These are phyloP conservation scores for Vigna mungo DNA, from an alignment of 306 rosid species.

Conservation along the genomic window DNA sequence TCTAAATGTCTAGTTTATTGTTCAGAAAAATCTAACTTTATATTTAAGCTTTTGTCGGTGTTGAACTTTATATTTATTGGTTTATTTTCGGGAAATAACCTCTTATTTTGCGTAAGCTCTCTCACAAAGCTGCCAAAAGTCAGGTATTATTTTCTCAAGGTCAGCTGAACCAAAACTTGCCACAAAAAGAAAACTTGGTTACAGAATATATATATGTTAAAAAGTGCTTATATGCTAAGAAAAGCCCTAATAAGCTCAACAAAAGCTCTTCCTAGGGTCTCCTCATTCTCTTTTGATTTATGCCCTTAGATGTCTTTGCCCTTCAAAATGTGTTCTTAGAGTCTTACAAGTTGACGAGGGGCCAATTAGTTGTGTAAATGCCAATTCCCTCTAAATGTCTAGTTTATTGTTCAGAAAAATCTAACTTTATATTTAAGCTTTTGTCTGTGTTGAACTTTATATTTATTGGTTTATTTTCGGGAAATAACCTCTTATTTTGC, in stretches of 20 bases:
- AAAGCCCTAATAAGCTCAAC: neutral
- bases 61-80: neutral
- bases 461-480: neutral
- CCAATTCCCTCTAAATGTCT: neutral
- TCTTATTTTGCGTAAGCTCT: neutral
- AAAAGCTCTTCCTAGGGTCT: neutral
- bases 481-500: neutral
- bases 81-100: neutral
- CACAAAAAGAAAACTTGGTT: no score
- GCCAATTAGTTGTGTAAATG: neutral
- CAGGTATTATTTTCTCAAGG: neutral
- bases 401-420: neutral
- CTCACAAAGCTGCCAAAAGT: neutral
- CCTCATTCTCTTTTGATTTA: neutral
- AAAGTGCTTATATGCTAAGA: no score
- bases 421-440: neutral
- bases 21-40: neutral
- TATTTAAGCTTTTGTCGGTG: neutral
- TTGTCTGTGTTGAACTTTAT: neutral
- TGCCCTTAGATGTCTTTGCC: constrained; percentile 21
- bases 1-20: neutral
- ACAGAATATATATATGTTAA: neutral
- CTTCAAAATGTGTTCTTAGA: neutral
- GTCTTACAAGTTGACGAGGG: constrained; percentile 10
- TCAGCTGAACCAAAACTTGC: neutral